Percentiles rank a stretch among this genome's conserved stretches.
Conservation (phyloP, 768 basidiomycete genomes). For the Hygrophoropsis aurantiaca region DNA sequence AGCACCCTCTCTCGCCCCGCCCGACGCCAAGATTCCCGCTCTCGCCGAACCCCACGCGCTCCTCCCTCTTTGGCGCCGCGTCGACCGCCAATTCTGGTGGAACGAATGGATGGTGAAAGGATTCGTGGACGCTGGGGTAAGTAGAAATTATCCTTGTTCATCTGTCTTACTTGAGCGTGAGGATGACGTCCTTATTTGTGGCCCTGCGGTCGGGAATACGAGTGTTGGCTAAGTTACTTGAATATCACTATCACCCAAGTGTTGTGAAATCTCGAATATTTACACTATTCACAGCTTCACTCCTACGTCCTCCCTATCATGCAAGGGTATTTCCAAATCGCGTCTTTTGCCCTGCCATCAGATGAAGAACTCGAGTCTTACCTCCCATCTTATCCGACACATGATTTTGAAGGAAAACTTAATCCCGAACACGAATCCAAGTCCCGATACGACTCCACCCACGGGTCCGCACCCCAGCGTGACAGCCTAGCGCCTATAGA, state of each 20-base stretch:
- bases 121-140: conserved; percentile 84
- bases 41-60: conserved; percentile 73
- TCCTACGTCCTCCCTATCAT: conserved; percentile 87
- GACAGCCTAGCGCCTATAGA: conserved; percentile 50
- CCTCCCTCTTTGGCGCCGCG: conserved; percentile 88
- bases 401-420: too few relatives aligned
- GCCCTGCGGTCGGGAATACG: too few relatives aligned
- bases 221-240: too few relatives aligned
- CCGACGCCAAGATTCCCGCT: conserved; percentile 43
- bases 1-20: conserved; percentile 16
- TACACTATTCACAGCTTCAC: conserved; percentile 54
- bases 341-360: conserved; percentile 66
- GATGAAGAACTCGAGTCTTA: too few relatives aligned
- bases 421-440: too few relatives aligned
- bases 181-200: too few relatives aligned
- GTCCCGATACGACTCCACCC: too few relatives aligned
- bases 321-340: conserved; percentile 87
- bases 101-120: conserved; percentile 86
- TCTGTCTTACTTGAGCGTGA: background rate
- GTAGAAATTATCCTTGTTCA: conserved; percentile 17
- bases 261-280: too few relatives aligned
- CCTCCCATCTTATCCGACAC: too few relatives aligned
- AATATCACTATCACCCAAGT: too few relatives aligned
- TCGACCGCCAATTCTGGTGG: conserved; percentile 94
- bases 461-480: conserved; percentile 37